A percentile compares a stretch with the other conserved stretches of the same genome.
Evolutionary conservation across 192 early-diverging fungal genomes (phyloP).

Genomic region (Globomyces pollinis-pini): DNA sequence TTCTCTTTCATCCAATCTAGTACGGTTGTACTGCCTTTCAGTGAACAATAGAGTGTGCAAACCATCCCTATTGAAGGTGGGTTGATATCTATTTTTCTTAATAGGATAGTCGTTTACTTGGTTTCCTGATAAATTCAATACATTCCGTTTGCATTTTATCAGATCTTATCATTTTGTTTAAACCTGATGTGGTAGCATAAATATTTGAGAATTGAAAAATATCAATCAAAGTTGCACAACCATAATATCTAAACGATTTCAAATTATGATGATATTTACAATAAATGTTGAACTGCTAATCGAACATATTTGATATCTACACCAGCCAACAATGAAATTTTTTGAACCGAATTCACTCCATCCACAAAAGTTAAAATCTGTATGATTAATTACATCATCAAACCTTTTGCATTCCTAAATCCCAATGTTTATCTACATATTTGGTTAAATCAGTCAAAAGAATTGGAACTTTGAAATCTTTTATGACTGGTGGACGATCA

Average conservation of each 20-base stretch:
- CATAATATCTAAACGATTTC: no score
- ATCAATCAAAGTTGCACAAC: slow-evolving; percentile 82
- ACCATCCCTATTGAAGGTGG: slow-evolving; percentile 59
- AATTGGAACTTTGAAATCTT: slow-evolving; percentile 80
- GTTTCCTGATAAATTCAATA: slow-evolving; percentile 59
- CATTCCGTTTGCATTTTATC: slow-evolving; percentile 69
- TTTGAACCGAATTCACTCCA: slow-evolving; percentile 73
- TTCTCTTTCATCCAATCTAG: slow-evolving; percentile 83
- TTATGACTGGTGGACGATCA: slow-evolving; percentile 62
- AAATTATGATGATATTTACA: no score
- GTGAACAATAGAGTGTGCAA: slow-evolving; percentile 68
- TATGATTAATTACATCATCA: no score
- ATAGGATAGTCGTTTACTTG: slow-evolving; percentile 25
- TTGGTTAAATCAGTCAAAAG: slow-evolving; percentile 57
- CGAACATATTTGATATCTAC: slow-evolving; percentile 68
- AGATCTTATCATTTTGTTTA: slow-evolving; percentile 55
- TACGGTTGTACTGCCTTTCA: slow-evolving; percentile 71
- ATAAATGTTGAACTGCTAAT: slow-evolving; percentile 77
- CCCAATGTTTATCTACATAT: slow-evolving; percentile 77
- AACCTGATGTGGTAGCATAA: slow-evolving; percentile 61
- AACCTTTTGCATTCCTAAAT: slow-evolving; percentile 87
- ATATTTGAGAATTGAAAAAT: slow-evolving; percentile 95
- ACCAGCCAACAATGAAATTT: slow-evolving; percentile 72
- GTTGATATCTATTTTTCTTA: slow-evolving; percentile 14
- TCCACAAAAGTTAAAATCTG: slow-evolving; percentile 64